Evolutionary conservation across 2,329 filamentous ascomycete genomes (phyloP).

Genomic region (Ceratocystis huliohia): DNA sequence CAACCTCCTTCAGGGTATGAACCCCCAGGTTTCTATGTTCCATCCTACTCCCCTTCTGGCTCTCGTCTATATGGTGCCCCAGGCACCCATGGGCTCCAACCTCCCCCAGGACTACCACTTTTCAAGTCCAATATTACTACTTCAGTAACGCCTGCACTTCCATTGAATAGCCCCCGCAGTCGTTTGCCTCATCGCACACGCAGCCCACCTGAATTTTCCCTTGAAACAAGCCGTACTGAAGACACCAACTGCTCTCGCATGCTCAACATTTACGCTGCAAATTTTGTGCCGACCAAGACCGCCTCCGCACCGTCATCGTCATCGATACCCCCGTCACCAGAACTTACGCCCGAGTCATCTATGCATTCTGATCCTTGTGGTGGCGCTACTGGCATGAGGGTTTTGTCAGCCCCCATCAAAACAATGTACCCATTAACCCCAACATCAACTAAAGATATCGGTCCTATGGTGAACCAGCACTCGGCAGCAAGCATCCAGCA

Average conservation of each 20-base stretch:
- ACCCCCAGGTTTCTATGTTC: neutral
- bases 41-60: neutral
- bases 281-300: neutral
- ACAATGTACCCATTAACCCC: neutral
- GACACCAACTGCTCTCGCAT: neutral
- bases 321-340: neutral
- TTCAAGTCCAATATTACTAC: neutral
- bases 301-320: slow-evolving; percentile 4
- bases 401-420: neutral
- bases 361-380: neutral
- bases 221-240: neutral
- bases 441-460: neutral
- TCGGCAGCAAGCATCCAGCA: neutral
- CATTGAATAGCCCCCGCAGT: neutral
- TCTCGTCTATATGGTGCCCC: neutral
- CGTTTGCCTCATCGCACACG: neutral
- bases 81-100: neutral
- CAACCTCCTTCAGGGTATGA: neutral
- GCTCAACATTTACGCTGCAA: slow-evolving; percentile 4
- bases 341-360: neutral
- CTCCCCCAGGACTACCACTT: neutral
- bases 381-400: neutral
- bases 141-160: neutral
- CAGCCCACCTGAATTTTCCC: neutral
- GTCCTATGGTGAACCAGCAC: neutral